Base-by-base conservation (phyloP, 2,329 filamentous ascomycete species). In the Fusarium tupiense region DNA sequence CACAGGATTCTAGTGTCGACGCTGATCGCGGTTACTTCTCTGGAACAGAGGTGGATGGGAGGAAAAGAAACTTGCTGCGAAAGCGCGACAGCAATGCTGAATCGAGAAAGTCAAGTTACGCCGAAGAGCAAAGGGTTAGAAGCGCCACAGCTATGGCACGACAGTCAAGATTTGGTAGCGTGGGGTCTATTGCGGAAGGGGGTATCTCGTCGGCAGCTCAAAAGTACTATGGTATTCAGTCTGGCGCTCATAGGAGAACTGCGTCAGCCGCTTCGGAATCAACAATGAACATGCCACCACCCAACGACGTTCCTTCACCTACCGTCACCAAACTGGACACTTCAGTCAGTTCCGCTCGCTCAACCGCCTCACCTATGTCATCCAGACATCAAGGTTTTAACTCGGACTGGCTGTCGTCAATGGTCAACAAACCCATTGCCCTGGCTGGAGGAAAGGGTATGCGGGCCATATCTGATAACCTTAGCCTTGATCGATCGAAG, bases 11-110 rank as follows among this genome's bases (percentile, higher is more conserved):
- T 14, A 84, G 84, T 22, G 82, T 86, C 31, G 93, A 97, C 69
- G 82, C 94, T 22, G 96, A 98, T 78, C 90, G 94, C 41, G 96
- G 95, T 31, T 98, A 98, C 82, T 98, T 98, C 80, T 98, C 96
- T 13, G 94, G 95, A 7, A 93, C 93, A 22, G 96, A 98, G 78
- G 86, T 91, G 17, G 95, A 98, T 72, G 89, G 89, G 49, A 90
- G 92, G 66, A 91, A 90, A 77, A 90, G 93, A 52, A 97, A 94
- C 80, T 87, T 96, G 53, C 85, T 98, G 73, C 94, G 94, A 82
- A 97, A 96, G 84, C 91, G 93, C 65, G 90, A 91, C 68, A 91
- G 90, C 71, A 83, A 66, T 54, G 85, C 83, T 35, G 90, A 94
- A 81, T 91, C 92, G 43, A 88, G 91, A 53, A 92, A 93, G 76